Conservation (phyloP, 225 moss, liverwort and hornwort genomes). For the Sphagnum contortum region DNA sequence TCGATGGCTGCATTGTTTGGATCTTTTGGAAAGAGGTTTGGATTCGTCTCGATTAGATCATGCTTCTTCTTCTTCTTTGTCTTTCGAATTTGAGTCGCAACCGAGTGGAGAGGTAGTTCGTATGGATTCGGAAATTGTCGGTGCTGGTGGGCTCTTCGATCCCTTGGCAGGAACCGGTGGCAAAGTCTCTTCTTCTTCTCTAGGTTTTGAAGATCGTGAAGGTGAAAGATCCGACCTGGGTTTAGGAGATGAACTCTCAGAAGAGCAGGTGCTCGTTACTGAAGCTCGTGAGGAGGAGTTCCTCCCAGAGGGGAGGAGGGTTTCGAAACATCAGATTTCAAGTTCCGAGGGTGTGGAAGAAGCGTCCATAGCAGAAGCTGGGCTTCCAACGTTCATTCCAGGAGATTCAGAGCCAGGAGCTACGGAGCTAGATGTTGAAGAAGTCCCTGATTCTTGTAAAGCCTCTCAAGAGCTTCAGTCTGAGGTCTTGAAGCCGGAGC, state of each 20-base stretch:
- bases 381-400: too few relatives aligned
- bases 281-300: constrained; percentile 1
- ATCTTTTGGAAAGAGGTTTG: constrained; percentile 14
- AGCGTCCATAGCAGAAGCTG: background rate
- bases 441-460: too few relatives aligned
- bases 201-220: too few relatives aligned
- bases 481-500: too few relatives aligned
- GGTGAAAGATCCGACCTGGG: too few relatives aligned
- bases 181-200: too few relatives aligned
- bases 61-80: background rate
- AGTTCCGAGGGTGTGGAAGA: constrained; percentile 1
- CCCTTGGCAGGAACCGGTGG: constrained; percentile 11
- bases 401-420: background rate
- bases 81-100: background rate
- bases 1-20: constrained; percentile 51
- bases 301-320: background rate
- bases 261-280: background rate
- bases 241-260: background rate
- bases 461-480: too few relatives aligned
- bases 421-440: background rate
- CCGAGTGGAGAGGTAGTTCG: background rate
- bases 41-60: background rate
- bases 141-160: constrained; percentile 12
- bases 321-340: background rate
- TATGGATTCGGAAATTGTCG: background rate